Conservation (phyloP, 768 basidiomycete species). For the Daedaleopsis nitida region DNA sequence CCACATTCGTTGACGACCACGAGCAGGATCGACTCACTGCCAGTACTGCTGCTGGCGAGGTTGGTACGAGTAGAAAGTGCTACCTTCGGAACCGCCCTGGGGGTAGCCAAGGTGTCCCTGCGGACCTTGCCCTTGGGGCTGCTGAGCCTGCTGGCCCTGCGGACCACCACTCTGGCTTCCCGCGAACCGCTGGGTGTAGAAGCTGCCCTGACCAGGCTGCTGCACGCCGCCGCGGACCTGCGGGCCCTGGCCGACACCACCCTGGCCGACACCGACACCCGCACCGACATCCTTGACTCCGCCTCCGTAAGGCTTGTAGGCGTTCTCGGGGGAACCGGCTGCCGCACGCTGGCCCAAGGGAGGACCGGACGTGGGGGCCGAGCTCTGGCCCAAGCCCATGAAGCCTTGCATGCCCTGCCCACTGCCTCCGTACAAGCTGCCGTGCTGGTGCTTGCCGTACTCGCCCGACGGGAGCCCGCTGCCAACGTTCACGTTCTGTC, state of each 20-base stretch:
- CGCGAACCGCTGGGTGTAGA: constrained; percentile 47
- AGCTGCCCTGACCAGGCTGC: constrained; percentile 45
- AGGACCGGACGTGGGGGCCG: constrained; percentile 46
- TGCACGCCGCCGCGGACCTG: constrained; percentile 46
- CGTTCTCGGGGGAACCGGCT: constrained; percentile 66
- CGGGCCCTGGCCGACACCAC: constrained; percentile 46
- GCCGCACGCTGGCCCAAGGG: constrained; percentile 47
- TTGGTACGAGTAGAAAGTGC: constrained; percentile 70
- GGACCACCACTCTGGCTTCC: constrained; percentile 44
- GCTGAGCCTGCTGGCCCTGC: constrained; percentile 48
- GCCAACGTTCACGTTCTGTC: constrained; percentile 37
- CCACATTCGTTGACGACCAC: neutral
- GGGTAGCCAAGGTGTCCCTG: constrained; percentile 65
- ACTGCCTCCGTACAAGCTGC: constrained; percentile 46
- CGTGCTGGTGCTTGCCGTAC: constrained; percentile 50
- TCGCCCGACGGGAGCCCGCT: constrained; percentile 42
- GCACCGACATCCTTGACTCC: constrained; percentile 61
- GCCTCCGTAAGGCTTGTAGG: constrained; percentile 73
- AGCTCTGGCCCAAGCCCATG: constrained; percentile 60
- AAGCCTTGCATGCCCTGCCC: constrained; percentile 69
- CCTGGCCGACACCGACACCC: constrained; percentile 44
- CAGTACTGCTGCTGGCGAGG: constrained; percentile 66
- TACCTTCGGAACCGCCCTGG: constrained; percentile 63
- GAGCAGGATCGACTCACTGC: constrained; percentile 32
- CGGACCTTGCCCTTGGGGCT: constrained; percentile 42